Evolutionary conservation across 495 filamentous ascomycete genomes (phyloP), one percentile per base, ranked within the genome.

Genomic region (Lepidopterella palustris): DNA sequence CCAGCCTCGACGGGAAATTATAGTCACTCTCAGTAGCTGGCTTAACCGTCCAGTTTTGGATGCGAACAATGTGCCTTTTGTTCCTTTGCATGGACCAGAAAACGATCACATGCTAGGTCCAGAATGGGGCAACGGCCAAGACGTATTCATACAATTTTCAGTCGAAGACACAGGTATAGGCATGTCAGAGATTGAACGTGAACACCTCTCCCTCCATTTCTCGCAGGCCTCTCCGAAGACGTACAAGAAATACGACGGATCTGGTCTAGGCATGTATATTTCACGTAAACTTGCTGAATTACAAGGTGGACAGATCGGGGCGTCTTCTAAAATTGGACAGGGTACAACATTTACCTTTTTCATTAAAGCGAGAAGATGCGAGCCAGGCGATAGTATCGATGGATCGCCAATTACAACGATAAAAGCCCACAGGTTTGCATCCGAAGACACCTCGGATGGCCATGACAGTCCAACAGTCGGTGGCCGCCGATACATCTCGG

Each of bases 251-350:
- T 68, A 68, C 52, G 65, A 62, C 28, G 65, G 65, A 18, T 52
- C 26, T n/a, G 65, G 65, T 18, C 45, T 68, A 20, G 65, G 65
- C 5, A 35, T 68, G 1, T 68, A 53, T 53, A 68, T 68, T 49
- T 62, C 26, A 25, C 45, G 62, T 1, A 53, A 65, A 53, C 59
- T 68, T 13, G 55, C 55, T 4, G 62, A 65, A 40, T 48, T 62
- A 40, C 62, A 65, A 60, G 62, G 62, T n/a, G 65, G 65, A 18
- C 29, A 52, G 24, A 65, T 68, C 2, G 65, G 65, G n/a, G 65
- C 65, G 2, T 52, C 62, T 29, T 68, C 65, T 5, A 29, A 45
- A 6, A 39, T 50, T 8, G 65, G 48, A 5, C 13, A 59, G 24
- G 65, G 65, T 2, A 53, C 50, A 4, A 61, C 49, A 3, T 68